phyloP scores from a whole-genome alignment of 257 asterid species.

The Lantana camara region DNA sequence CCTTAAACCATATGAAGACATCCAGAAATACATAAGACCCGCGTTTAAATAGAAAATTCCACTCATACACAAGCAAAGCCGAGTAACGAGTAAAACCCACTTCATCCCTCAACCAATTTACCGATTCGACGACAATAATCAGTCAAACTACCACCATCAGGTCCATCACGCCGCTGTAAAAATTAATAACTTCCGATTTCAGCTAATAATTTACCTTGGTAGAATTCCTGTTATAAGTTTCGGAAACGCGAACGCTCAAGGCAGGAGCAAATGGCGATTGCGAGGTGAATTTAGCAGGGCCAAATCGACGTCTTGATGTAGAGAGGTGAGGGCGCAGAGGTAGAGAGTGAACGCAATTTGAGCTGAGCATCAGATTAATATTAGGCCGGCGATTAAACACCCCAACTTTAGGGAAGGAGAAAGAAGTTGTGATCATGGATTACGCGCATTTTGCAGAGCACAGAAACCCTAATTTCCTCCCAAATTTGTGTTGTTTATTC shows the following conservation, averaged over 20 bases:
- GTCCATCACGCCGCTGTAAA: slow-evolving; percentile 14
- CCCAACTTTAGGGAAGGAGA: slow-evolving; percentile 41
- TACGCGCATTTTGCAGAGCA: slow-evolving; percentile 49
- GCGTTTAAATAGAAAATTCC: background rate
- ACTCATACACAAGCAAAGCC: background rate
- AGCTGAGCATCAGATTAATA: slow-evolving; percentile 66
- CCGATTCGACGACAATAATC: slow-evolving; percentile 1
- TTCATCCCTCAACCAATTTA: background rate
- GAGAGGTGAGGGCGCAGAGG: slow-evolving; percentile 52
- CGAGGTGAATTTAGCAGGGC: slow-evolving; percentile 50
- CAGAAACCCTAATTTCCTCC: slow-evolving; percentile 42
- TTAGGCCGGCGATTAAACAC: slow-evolving; percentile 30
- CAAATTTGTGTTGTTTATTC: slow-evolving; percentile 18
- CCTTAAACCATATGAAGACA: slow-evolving; percentile 1
- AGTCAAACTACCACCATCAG: background rate
- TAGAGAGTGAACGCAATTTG: slow-evolving; percentile 54
- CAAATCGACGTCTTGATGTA: slow-evolving; percentile 36
- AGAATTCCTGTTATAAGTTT: slow-evolving; percentile 41
- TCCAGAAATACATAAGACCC: background rate
- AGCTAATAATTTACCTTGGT: slow-evolving; percentile 53
- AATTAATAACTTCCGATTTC: slow-evolving; percentile 1
- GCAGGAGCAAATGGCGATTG: slow-evolving; percentile 42
- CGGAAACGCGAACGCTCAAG: slow-evolving; percentile 37
- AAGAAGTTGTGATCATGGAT: slow-evolving; percentile 46
- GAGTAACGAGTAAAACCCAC: slow-evolving; percentile 9